Conservation (phyloP, 306 rosid species). For the Dryas alaskensis region DNA sequence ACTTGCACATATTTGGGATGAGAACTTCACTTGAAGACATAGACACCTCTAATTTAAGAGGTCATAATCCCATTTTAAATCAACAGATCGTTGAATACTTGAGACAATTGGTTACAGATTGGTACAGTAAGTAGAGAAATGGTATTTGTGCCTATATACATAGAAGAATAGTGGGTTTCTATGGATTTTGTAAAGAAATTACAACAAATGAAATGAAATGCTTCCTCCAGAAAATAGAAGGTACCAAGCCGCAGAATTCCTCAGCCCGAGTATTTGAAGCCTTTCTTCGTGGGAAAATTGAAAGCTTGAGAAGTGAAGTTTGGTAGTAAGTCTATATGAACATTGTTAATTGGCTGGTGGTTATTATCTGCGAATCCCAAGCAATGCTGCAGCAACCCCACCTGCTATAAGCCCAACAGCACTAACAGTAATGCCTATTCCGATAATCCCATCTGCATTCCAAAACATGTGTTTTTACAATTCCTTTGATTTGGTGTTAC, state of each 20-base stretch:
- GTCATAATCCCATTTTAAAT: too few species aligned
- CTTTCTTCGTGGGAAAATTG: neutral
- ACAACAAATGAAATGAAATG: too few species aligned
- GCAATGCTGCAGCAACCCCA: constrained; percentile 71
- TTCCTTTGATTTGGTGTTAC: constrained; percentile 20
- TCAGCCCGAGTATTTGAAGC: neutral
- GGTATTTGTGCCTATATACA: too few species aligned
- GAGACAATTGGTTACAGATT: too few species aligned
- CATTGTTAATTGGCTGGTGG: neutral
- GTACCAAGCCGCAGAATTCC: neutral
- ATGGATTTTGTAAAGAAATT: too few species aligned
- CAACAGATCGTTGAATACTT: too few species aligned
- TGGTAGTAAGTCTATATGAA: neutral
- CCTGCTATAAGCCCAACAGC: constrained; percentile 80
- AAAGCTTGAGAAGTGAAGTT: neutral
- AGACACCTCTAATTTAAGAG: too few species aligned
- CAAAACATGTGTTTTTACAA: constrained; percentile 21
- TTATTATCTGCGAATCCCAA: constrained; percentile 44
- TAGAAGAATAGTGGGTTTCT: too few species aligned
- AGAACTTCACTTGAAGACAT: too few species aligned
- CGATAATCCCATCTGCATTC: constrained; percentile 82
- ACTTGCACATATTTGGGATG: too few species aligned
- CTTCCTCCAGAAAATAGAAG: neutral
- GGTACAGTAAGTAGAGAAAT: too few species aligned
- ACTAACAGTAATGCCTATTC: constrained; percentile 84